phyloP scores from a whole-genome alignment of 257 asterid species.

The Hygrophila difformis region DNA sequence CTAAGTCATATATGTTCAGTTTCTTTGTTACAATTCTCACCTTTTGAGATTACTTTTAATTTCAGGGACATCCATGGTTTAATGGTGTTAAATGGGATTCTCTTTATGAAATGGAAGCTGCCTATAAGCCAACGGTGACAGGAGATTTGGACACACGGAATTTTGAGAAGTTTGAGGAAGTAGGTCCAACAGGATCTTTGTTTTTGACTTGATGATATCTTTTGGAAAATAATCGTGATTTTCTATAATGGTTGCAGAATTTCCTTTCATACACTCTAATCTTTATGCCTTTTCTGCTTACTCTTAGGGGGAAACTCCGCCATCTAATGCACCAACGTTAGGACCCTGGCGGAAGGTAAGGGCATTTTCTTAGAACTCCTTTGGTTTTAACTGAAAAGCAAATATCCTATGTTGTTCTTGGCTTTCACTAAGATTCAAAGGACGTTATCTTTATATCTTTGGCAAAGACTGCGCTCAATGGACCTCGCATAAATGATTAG shows the following conservation, averaged over 20 bases:
- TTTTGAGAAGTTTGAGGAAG: slow-evolving; percentile 94
- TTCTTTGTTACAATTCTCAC: not conserved
- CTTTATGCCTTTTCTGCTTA: not conserved
- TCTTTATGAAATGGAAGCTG: slow-evolving; percentile 95
- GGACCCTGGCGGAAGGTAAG: slow-evolving; percentile 98
- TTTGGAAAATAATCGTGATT: not conserved
- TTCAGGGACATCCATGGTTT: slow-evolving; percentile 91
- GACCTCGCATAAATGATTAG: too few relatives aligned
- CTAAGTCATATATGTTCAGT: not conserved
- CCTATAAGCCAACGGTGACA: slow-evolving; percentile 77
- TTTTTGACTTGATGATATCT: not conserved
- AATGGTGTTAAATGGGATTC: slow-evolving; percentile 63
- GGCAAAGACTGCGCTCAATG: too few relatives aligned
- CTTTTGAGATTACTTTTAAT: not conserved
- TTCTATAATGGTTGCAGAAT: too few relatives aligned
- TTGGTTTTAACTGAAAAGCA: too few relatives aligned
- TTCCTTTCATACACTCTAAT: too few relatives aligned
- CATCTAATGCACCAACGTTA: slow-evolving; percentile 58
- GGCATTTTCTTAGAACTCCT: too few relatives aligned
- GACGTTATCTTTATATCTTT: too few relatives aligned
- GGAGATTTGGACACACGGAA: slow-evolving; percentile 95
- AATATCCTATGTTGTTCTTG: too few relatives aligned
- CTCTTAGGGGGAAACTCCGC: slow-evolving; percentile 59
- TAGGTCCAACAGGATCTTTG: slow-evolving; percentile 12
- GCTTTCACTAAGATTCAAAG: too few relatives aligned